Evolutionary conservation across 805 yeast genomes (phyloP).

Genomic region (Torulaspora franciscae): DNA sequence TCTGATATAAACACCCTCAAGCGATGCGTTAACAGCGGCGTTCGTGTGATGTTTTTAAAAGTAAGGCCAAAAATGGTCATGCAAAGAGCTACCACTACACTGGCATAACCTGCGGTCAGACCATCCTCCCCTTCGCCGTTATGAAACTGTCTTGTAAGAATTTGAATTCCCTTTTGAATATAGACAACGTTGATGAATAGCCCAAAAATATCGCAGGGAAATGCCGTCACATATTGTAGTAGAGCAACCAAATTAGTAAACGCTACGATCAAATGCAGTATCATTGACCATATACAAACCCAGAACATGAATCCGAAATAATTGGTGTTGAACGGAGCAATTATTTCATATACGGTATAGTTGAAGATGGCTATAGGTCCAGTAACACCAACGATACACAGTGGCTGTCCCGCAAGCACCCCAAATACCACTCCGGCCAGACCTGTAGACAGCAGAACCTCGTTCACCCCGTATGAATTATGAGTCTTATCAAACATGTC

Average conservation of each 20-base stretch:
- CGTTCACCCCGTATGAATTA: slow-evolving; percentile 87
- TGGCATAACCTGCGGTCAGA: slow-evolving; percentile 58
- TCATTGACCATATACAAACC: slow-evolving; percentile 89
- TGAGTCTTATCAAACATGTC: slow-evolving; percentile 93
- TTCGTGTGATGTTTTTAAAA: slow-evolving; percentile 46
- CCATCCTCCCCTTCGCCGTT: slow-evolving; percentile 32
- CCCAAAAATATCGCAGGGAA: slow-evolving; percentile 91
- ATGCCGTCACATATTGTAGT: slow-evolving; percentile 67
- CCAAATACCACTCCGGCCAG: slow-evolving; percentile 90
- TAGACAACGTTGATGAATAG: slow-evolving; percentile 83
- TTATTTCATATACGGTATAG: slow-evolving; percentile 60
- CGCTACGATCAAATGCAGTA: slow-evolving; percentile 71
- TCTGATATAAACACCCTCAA: slow-evolving; percentile 72
- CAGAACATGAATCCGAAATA: slow-evolving; percentile 94
- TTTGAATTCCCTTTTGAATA: slow-evolving; percentile 85
- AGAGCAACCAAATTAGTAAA: slow-evolving; percentile 60
- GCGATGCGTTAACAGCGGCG: slow-evolving; percentile 56
- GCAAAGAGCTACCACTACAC: slow-evolving; percentile 66
- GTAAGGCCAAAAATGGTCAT: slow-evolving; percentile 75
- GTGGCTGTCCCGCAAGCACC: slow-evolving; percentile 78
- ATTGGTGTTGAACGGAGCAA: slow-evolving; percentile 38
- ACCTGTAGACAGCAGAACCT: slow-evolving; percentile 76
- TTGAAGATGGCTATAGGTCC: slow-evolving; percentile 93
- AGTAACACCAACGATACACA: slow-evolving; percentile 94
- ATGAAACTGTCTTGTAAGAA: slow-evolving; percentile 64